These are phyloP conservation scores for Tolypocladium inflatum DNA, from an alignment of 2,329 filamentous ascomycete species.

Conservation along the genomic window DNA sequence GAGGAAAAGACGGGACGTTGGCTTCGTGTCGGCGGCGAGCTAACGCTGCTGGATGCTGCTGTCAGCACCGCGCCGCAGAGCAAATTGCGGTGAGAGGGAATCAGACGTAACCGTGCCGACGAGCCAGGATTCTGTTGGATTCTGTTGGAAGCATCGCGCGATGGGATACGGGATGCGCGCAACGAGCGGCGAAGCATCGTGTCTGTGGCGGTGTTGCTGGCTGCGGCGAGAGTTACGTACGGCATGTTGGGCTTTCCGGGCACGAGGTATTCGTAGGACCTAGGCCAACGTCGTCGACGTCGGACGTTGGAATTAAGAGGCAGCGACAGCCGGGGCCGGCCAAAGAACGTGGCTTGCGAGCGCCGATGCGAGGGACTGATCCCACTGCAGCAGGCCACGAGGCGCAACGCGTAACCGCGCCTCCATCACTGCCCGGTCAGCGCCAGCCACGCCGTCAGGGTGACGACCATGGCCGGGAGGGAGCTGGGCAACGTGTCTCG, in stretches of 20 bases:
- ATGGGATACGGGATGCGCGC: background rate
- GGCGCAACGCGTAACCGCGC: background rate
- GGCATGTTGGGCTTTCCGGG: background rate
- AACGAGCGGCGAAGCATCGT: too few relatives aligned
- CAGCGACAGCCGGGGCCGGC: background rate
- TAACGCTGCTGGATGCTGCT: background rate
- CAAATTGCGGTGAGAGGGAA: background rate
- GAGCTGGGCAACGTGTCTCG: too few relatives aligned
- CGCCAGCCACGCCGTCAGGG: too few relatives aligned
- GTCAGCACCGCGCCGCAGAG: background rate
- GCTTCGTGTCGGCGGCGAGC: background rate
- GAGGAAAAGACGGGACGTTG: too few relatives aligned
- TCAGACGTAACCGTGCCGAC: background rate
- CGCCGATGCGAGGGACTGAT: background rate
- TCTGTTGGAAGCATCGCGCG: background rate
- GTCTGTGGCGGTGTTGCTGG: too few relatives aligned
- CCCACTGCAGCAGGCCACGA: background rate
- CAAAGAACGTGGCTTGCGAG: background rate
- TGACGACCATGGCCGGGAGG: too few relatives aligned
- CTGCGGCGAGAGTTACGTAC: background rate
- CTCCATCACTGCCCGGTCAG: too few relatives aligned
- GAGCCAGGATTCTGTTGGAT: too few relatives aligned
- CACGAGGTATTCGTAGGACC: background rate
- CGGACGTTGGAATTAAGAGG: background rate
- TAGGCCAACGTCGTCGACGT: too few relatives aligned